A percentile compares a stretch with the other conserved stretches of the same genome.
Conservation (phyloP, 2,329 filamentous ascomycete species). For the Elsinoe ampelina region DNA sequence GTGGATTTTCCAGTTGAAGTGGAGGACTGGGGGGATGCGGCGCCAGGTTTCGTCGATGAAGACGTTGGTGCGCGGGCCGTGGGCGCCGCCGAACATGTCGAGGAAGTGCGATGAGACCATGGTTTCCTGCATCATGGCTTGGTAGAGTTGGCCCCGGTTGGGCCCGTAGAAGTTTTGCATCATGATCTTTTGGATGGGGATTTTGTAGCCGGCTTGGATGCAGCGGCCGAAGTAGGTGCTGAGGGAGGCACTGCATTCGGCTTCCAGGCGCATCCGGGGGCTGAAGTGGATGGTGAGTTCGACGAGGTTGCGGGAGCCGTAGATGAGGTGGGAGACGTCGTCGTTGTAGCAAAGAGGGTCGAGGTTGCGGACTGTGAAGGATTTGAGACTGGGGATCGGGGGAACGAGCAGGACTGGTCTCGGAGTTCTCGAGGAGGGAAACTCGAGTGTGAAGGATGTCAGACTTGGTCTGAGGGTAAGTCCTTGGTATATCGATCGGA, state of each 20-base stretch:
- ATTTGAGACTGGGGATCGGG: constrained; percentile 45
- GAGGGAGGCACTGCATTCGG: constrained; percentile 48
- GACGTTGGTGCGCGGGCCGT: constrained; percentile 31
- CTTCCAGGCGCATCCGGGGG: constrained; percentile 50
- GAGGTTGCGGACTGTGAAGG: constrained; percentile 48
- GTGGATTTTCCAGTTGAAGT: constrained; percentile 30
- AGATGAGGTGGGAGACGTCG: constrained; percentile 49
- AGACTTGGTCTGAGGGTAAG: constrained; percentile 42
- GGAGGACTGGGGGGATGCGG: constrained; percentile 31
- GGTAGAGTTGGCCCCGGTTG: constrained; percentile 39
- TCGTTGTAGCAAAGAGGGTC: constrained; percentile 57
- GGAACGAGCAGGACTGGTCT: constrained; percentile 49
- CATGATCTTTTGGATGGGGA: constrained; percentile 42
- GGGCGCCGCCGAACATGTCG: constrained; percentile 41
- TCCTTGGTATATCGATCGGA: constrained; percentile 50
- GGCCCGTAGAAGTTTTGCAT: constrained; percentile 51
- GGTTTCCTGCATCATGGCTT: constrained; percentile 32
- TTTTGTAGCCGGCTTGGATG: constrained; percentile 36
- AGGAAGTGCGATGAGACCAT: constrained; percentile 46
- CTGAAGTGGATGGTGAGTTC: constrained; percentile 52
- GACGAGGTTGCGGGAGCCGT: constrained; percentile 44
- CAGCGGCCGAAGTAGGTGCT: constrained; percentile 49
- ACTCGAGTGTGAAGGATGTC: constrained; percentile 46
- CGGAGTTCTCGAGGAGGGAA: constrained; percentile 47
- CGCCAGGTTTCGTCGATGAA: constrained; percentile 51